Base-by-base conservation (phyloP, 2,329 filamentous ascomycete genomes). In the Aureobasidium vineae region DNA sequence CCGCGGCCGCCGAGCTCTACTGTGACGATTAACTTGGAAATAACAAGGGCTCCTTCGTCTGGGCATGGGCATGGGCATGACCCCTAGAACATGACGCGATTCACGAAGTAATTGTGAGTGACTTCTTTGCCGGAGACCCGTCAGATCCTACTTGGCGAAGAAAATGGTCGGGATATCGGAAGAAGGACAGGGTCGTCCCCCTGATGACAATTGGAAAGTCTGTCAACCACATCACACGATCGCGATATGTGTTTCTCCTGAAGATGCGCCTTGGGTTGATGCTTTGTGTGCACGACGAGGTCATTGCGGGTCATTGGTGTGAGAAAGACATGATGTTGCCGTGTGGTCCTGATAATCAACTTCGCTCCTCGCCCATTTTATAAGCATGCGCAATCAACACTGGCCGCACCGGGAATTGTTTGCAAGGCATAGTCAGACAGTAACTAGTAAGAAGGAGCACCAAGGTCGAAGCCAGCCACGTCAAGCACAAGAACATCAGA, bases 1-100 rank as follows among this genome's bases (percentile, higher is more conserved):
- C 54, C 54, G 54, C 54, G 54, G 54, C 54, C 19, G 26, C 54
- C 54, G 54, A 59, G 54, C 54, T 23, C 10, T 19, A 40, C 26
- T 13, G 1, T 10, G 2, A 19, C 28, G 5, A 11, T 5, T 21
- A 23, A 23, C 33, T 11, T 23, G 21, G 36, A 19, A 6, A 28
- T 11, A 11, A 19, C 36, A 40, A 21, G 36, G 23, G 19, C 3
- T 28, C 21, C 11, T 28, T 19, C 21, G 15, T 56, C 52, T 40
- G 36, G 33, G 53, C 53, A 13, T 13, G 8, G 33, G 11, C 11
- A 13, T 36, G 33, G 8, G 8, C 8, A 50, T 50, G 47, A 19
- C 33, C 40, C 26, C 8, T 8, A 38, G 31, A 40, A 15, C 5
- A 26, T 26, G 5, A 26, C n/a, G n/a, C n/a, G n/a, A n/a, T n/a